Conservation (phyloP, 108 stramenopile species). For the Cyclotella kingstonii region DNA sequence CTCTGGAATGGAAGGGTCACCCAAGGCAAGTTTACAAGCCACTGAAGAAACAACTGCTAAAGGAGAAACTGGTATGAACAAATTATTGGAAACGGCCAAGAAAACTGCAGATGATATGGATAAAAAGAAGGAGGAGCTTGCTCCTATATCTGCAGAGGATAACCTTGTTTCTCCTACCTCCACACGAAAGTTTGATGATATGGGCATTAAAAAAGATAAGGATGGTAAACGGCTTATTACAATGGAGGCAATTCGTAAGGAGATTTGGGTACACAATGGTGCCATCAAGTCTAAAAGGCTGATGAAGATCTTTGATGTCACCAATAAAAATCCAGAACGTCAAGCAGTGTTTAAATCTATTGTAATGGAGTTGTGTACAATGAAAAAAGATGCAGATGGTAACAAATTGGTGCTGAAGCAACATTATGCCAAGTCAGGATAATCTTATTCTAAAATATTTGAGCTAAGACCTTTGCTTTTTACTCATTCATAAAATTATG, state of each 20-base stretch:
- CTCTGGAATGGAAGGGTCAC: background rate
- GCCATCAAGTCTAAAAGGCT: conserved; percentile 71
- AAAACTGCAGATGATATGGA: conserved; percentile 46
- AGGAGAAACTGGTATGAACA: conserved; percentile 48
- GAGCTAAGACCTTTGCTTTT: too few species aligned
- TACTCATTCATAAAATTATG: too few species aligned
- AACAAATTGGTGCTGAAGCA: conserved; percentile 80
- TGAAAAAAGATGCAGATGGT: conserved; percentile 66
- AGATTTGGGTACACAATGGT: conserved; percentile 84
- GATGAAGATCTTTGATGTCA: conserved; percentile 77
- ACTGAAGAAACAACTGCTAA: conserved; percentile 19
- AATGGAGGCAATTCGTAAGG: conserved; percentile 68
- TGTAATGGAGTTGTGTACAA: conserved; percentile 75
- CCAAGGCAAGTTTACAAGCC: conserved; percentile 11
- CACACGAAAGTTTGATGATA: conserved; percentile 10
- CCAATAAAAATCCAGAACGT: conserved; percentile 65
- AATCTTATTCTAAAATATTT: too few species aligned
- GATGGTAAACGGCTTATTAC: conserved; percentile 74
- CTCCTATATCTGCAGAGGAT: conserved; percentile 12
- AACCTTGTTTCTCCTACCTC: conserved; percentile 8
- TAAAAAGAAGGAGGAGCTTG: conserved; percentile 20
- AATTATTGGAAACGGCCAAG: conserved; percentile 58
- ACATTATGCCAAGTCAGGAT: conserved; percentile 61
- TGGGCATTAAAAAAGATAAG: conserved; percentile 60
- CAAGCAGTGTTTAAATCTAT: conserved; percentile 53